phyloP scores from a whole-genome alignment of 805 yeast genomes.

The Lipomyces chichibuensis region DNA sequence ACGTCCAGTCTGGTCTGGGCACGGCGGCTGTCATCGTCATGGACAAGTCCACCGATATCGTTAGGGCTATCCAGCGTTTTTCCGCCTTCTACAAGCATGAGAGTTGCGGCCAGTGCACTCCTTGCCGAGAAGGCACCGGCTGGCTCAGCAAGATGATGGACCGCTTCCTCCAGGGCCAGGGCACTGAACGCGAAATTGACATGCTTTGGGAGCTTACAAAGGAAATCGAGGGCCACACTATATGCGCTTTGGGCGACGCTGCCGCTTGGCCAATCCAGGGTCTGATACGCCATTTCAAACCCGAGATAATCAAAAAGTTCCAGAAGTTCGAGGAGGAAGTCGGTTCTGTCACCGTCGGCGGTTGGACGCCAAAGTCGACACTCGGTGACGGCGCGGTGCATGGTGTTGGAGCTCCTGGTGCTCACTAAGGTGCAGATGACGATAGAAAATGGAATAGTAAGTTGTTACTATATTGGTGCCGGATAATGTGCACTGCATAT shows the following conservation, averaged over 20 bases:
- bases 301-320: conserved; percentile 77
- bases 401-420: conserved; percentile 48
- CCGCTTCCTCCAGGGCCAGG: conserved; percentile 78
- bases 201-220: conserved; percentile 81
- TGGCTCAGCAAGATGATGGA: conserved; percentile 85
- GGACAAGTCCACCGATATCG: conserved; percentile 83
- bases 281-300: conserved; percentile 79
- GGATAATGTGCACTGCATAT: not conserved
- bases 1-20: conserved; percentile 84
- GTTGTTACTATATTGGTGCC: not conserved
- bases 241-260: conserved; percentile 91
- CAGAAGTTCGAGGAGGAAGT: conserved; percentile 57
- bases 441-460: not conserved
- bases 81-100: conserved; percentile 86
- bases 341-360: conserved; percentile 65
- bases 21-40: conserved; percentile 92
- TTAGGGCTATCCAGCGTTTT: conserved; percentile 83
- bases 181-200: conserved; percentile 77
- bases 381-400: conserved; percentile 65
- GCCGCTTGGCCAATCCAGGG: conserved; percentile 96
- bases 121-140: conserved; percentile 92
- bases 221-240: conserved; percentile 88
- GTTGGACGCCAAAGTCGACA: conserved; percentile 69
- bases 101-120: conserved; percentile 94
- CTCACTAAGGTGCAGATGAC: conserved; percentile 8